These are phyloP conservation scores for Phytophthora aleatoria DNA, from an alignment of 352 stramenopile genomes.

Conservation along the genomic window DNA sequence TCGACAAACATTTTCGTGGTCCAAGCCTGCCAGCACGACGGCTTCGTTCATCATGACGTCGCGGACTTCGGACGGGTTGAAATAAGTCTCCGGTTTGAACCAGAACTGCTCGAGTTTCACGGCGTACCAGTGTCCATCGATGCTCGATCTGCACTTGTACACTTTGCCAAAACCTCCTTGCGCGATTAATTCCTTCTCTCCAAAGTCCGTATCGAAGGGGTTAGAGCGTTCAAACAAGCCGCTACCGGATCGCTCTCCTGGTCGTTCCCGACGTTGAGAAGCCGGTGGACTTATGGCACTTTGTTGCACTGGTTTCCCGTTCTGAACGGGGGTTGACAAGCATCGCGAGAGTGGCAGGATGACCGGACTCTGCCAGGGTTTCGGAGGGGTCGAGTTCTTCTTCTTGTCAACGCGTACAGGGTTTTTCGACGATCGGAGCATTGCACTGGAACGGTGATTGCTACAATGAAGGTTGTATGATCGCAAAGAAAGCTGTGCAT, in stretches of 20 bases:
- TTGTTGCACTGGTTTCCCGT: slow-evolving; percentile 25
- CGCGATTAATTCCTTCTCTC: slow-evolving; percentile 65
- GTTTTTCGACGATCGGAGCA: slow-evolving; percentile 20
- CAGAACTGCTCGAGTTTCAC: slow-evolving; percentile 85
- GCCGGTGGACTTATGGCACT: slow-evolving; percentile 7
- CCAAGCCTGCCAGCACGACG: slow-evolving; percentile 89
- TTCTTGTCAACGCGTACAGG: slow-evolving; percentile 13
- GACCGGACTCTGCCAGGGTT: slow-evolving; percentile 27
- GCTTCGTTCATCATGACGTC: slow-evolving; percentile 94
- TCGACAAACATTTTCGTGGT: slow-evolving; percentile 95
- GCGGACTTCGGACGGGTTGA: slow-evolving; percentile 81
- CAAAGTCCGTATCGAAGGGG: slow-evolving; percentile 83
- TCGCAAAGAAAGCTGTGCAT: background rate
- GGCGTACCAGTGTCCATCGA: slow-evolving; percentile 75
- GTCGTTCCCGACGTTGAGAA: slow-evolving; percentile 26
- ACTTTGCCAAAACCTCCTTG: slow-evolving; percentile 82
- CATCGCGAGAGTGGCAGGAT: slow-evolving; percentile 60
- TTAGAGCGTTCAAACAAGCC: slow-evolving; percentile 69
- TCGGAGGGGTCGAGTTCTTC: slow-evolving; percentile 21
- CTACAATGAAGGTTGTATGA: slow-evolving; percentile 21
- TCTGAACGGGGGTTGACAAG: slow-evolving; percentile 56
- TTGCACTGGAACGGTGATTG: slow-evolving; percentile 22
- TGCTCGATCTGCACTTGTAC: slow-evolving; percentile 76
- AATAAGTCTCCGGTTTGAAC: slow-evolving; percentile 84
- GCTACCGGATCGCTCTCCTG: slow-evolving; percentile 33